Percentiles rank a stretch among this genome's conserved stretches.
phyloP scores from a whole-genome alignment of 176 grass and related monocot genomes.

The Oryza brachyantha region DNA sequence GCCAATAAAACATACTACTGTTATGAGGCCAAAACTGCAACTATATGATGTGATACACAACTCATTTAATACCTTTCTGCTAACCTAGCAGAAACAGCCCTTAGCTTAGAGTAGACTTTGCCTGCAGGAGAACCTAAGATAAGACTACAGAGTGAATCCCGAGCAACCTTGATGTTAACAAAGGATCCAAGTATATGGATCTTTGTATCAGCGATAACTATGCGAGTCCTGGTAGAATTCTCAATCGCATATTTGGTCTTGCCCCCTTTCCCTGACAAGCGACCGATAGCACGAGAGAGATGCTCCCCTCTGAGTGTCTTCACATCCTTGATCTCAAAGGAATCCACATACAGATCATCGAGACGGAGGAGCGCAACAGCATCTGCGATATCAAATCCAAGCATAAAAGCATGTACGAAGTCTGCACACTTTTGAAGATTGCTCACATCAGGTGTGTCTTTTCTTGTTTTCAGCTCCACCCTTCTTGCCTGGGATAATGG shows the following conservation, averaged over 20 bases:
- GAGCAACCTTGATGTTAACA: conserved; percentile 92
- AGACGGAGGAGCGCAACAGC: conserved; percentile 67
- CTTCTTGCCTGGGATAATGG: conserved; percentile 51
- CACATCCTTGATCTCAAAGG: conserved; percentile 97
- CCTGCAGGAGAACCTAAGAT: conserved; percentile 90
- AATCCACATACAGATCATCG: conserved; percentile 85
- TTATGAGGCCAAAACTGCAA: conserved; percentile 22
- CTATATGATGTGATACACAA: neutral
- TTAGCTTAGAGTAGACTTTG: conserved; percentile 91
- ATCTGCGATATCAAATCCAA: conserved; percentile 78
- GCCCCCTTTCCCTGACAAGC: conserved; percentile 85
- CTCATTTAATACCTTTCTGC: conserved; percentile 61
- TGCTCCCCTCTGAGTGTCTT: conserved; percentile 91
- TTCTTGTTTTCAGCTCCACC: conserved; percentile 84
- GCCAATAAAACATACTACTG: neutral
- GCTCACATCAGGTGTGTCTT: conserved; percentile 75
- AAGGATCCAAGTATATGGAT: conserved; percentile 95
- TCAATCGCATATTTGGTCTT: conserved; percentile 92
- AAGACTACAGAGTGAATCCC: conserved; percentile 88
- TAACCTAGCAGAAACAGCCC: conserved; percentile 76
- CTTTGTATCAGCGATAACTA: conserved; percentile 87
- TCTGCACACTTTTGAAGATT: conserved; percentile 84
- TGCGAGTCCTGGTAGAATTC: conserved; percentile 86
- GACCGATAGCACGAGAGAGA: conserved; percentile 83
- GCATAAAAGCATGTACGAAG: conserved; percentile 90